Conservation (phyloP, 2,329 filamentous ascomycete genomes). For the Lecanicillium sp. region DNA sequence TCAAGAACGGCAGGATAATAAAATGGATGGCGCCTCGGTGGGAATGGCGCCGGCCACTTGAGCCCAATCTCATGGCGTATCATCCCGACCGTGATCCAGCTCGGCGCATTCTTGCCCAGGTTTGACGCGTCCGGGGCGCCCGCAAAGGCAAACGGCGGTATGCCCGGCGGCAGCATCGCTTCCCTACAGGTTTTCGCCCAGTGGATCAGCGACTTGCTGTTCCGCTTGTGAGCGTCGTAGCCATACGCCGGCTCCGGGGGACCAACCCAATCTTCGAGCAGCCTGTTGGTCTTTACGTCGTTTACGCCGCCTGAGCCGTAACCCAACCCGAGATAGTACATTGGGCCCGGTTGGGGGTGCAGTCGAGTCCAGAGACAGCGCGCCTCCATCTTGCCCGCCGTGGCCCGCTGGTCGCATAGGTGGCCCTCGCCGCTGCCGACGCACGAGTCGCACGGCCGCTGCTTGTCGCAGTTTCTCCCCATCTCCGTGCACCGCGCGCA, state of each 20-base stretch:
- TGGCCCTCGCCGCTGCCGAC: conserved; percentile 12
- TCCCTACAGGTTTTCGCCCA: not conserved
- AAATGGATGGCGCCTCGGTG: too few relatives aligned
- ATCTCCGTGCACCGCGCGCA: conserved; percentile 17
- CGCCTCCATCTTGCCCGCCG: not conserved
- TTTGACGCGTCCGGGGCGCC: not conserved
- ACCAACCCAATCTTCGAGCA: conserved; percentile 19
- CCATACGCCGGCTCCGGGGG: conserved; percentile 4
- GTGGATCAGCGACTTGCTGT: conserved; percentile 2
- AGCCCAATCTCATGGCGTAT: too few relatives aligned
- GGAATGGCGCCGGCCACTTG: too few relatives aligned
- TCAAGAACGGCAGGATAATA: too few relatives aligned
- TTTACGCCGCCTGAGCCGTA: conserved; percentile 21
- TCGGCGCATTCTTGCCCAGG: too few relatives aligned
- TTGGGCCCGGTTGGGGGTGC: conserved; percentile 12
- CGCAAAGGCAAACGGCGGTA: not conserved
- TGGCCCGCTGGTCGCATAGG: conserved; percentile 9
- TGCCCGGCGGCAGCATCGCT: not conserved
- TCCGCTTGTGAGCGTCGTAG: conserved; percentile 7
- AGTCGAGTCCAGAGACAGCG: conserved; percentile 14
- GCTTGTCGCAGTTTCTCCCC: conserved; percentile 24
- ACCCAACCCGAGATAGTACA: conserved; percentile 27
- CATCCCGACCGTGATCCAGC: too few relatives aligned
- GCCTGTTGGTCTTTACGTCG: conserved; percentile 15
- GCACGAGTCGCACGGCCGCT: conserved; percentile 30